Evolutionary conservation across 2,329 filamentous ascomycete species (phyloP).

Genomic region (Hypoxylon sp.): DNA sequence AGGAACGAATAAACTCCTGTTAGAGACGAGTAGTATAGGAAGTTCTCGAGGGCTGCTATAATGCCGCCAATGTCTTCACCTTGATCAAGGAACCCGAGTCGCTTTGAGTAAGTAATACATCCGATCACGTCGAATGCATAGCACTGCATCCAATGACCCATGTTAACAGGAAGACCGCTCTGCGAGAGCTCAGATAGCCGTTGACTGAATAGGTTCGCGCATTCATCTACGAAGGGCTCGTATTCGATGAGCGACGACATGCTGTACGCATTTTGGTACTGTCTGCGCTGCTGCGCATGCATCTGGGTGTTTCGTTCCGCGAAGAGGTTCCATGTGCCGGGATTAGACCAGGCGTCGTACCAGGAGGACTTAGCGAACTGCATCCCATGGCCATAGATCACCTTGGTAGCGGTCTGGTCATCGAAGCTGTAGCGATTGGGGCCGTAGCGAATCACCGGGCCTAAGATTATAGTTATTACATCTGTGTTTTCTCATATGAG

Average conservation of each 20-base stretch:
- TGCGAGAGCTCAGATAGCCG: constrained; percentile 50
- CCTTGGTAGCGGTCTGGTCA: constrained; percentile 58
- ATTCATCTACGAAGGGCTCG: constrained; percentile 55
- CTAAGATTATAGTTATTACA: constrained; percentile 35
- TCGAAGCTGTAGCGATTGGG: constrained; percentile 64
- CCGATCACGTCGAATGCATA: constrained; percentile 61
- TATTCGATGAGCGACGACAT: constrained; percentile 56
- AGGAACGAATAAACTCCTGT: constrained; percentile 6
- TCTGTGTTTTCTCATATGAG: neutral
- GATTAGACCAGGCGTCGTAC: constrained; percentile 51
- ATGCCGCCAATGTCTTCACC: constrained; percentile 54
- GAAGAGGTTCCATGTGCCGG: constrained; percentile 47
- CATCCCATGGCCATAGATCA: constrained; percentile 59
- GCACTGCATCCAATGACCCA: constrained; percentile 57
- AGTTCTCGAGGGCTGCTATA: constrained; percentile 39
- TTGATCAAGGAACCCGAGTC: constrained; percentile 57
- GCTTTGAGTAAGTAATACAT: constrained; percentile 55
- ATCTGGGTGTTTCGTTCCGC: constrained; percentile 49
- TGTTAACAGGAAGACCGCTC: constrained; percentile 45
- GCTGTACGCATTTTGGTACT: constrained; percentile 53
- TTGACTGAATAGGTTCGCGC: constrained; percentile 50
- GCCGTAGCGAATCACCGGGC: constrained; percentile 62
- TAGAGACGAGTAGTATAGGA: neutral
- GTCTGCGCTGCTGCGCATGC: constrained; percentile 50
- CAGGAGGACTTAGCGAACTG: constrained; percentile 55